These are phyloP conservation scores for Metschnikowia lunata DNA, from an alignment of 805 yeast species.

Conservation along the genomic window DNA sequence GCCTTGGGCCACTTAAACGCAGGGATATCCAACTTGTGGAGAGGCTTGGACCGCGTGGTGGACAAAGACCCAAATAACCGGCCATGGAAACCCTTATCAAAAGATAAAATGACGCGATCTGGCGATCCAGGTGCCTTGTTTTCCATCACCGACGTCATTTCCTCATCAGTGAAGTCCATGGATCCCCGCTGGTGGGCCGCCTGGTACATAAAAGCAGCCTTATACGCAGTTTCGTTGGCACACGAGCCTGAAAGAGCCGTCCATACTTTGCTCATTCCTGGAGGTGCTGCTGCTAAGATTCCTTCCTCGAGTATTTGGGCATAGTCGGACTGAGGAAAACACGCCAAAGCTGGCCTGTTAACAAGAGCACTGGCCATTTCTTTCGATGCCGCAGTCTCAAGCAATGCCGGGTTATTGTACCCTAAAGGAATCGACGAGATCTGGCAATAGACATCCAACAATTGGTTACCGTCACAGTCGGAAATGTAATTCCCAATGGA, in stretches of 20 bases:
- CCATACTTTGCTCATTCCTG: constrained; percentile 57
- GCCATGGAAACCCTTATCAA: constrained; percentile 54
- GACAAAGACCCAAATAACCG: constrained; percentile 53
- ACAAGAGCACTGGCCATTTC: constrained; percentile 40
- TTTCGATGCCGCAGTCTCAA: constrained; percentile 34
- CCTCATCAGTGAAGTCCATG: constrained; percentile 42
- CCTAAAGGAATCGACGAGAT: constrained; percentile 43
- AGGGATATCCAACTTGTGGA: constrained; percentile 57
- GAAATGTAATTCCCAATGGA: constrained; percentile 39
- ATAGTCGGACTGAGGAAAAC: constrained; percentile 62
- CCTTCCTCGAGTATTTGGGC: constrained; percentile 45
- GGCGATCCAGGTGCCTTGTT: constrained; percentile 51
- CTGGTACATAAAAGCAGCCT: constrained; percentile 66
- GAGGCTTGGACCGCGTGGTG: constrained; percentile 52
- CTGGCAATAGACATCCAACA: constrained; percentile 41
- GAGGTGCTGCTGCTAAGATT: constrained; percentile 60
- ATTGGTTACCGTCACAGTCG: constrained; percentile 39
- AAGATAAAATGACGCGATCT: constrained; percentile 50
- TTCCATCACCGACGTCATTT: constrained; percentile 45
- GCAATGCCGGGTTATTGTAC: constrained; percentile 40
- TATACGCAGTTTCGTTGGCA: constrained; percentile 68
- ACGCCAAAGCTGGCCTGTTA: constrained; percentile 43
- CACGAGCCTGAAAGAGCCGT: constrained; percentile 65
- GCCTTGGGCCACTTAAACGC: constrained; percentile 58
- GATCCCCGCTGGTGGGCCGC: constrained; percentile 51